phyloP scores from a whole-genome alignment of 169 alveolate species.

The Eimeria maxima region DNA sequence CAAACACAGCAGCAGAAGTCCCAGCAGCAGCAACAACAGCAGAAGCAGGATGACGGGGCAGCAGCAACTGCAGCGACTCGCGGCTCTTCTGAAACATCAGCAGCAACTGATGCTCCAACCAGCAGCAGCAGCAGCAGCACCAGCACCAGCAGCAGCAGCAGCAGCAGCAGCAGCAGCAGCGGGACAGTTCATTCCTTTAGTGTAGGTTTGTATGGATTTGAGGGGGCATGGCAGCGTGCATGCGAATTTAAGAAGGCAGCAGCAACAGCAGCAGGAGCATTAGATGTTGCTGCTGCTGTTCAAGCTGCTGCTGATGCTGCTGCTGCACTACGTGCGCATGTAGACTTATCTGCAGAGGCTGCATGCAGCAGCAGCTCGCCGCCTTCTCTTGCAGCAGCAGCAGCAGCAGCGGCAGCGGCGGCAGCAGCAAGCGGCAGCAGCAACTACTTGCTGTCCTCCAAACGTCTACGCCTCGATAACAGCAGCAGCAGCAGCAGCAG shows the following conservation, averaged over 20 bases:
- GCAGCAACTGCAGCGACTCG: too few species aligned
- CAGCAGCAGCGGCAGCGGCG: constrained; percentile 14
- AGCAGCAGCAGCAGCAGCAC: too few species aligned
- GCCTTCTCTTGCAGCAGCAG: neutral
- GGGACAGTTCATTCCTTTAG: constrained; percentile 18
- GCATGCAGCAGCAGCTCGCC: constrained; percentile 53
- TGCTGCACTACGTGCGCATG: neutral
- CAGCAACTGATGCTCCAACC: too few species aligned
- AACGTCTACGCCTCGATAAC: constrained; percentile 16
- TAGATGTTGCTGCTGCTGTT: neutral
- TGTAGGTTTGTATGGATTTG: constrained; percentile 27
- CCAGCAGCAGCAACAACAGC: too few species aligned
- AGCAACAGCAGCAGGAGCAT: constrained; percentile 55
- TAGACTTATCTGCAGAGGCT: constrained; percentile 27
- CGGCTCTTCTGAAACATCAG: too few species aligned
- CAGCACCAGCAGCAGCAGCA: constrained; percentile 44
- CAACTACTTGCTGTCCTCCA: neutral
- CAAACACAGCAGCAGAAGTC: too few species aligned
- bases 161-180: constrained; percentile 46
- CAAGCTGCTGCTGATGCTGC: neutral
- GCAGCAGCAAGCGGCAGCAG: constrained; percentile 7
- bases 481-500: constrained; percentile 46
- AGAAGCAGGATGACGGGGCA: too few species aligned
- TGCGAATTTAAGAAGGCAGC: constrained; percentile 9
- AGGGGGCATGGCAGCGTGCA: constrained; percentile 22